These are phyloP conservation scores for Beauveria asiatica DNA, from an alignment of 2,329 filamentous ascomycete species.

Conservation along the genomic window DNA sequence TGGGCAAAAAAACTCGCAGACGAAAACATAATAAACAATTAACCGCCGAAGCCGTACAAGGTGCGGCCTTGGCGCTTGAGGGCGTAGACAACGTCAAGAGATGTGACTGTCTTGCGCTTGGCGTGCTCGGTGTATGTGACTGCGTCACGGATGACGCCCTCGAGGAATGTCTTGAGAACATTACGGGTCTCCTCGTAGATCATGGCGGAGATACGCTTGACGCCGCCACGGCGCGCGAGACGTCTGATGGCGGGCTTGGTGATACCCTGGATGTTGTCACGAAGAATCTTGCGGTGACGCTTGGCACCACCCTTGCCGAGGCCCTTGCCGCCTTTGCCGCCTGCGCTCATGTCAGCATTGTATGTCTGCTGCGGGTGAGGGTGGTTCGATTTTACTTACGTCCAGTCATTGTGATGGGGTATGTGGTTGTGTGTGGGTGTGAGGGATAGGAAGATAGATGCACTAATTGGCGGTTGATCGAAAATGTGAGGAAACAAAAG, in stretches of 20 bases:
- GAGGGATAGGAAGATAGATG: conserved; percentile 10
- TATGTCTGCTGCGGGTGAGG: background rate
- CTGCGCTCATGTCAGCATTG: conserved; percentile 34
- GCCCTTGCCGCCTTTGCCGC: conserved; percentile 94
- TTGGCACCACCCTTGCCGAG: conserved; percentile 98
- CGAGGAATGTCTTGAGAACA: conserved; percentile 62
- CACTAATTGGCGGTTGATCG: conserved; percentile 5
- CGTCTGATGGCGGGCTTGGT: conserved; percentile 97
- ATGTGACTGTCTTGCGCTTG: conserved; percentile 64
- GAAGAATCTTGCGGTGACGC: conserved; percentile 98
- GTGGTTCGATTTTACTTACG: conserved; percentile 19
- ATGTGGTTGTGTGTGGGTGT: conserved; percentile 2
- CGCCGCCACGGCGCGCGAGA: conserved; percentile 98
- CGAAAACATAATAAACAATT: conserved; percentile 21
- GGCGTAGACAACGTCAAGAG: conserved; percentile 51
- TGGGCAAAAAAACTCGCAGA: conserved; percentile 22
- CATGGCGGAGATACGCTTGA: conserved; percentile 99
- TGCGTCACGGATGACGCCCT: conserved; percentile 59
- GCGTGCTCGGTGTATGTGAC: conserved; percentile 65
- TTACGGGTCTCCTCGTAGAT: conserved; percentile 64
- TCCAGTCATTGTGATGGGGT: conserved; percentile 20
- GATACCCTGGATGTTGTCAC: conserved; percentile 99
- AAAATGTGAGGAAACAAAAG: conserved; percentile 15
- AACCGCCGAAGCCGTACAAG: conserved; percentile 75
- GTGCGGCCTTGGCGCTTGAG: conserved; percentile 56